Evolutionary conservation across 164 flowering plant genomes (phyloP), one percentile per base, ranked within the genome.

Genomic region (Protea cynaroides): DNA sequence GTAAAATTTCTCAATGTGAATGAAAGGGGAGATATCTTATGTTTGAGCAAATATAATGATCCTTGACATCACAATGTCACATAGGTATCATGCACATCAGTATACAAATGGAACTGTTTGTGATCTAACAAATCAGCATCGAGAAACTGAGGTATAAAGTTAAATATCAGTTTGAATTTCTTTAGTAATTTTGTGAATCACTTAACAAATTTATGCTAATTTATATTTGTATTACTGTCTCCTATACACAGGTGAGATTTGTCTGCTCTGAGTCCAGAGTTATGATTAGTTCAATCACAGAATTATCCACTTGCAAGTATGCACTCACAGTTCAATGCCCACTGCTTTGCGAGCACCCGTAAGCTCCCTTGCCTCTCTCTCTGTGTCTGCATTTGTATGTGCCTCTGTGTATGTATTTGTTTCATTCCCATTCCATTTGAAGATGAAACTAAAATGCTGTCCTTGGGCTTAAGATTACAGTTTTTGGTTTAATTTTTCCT

Each of bases 241-340:
- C 9, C 9, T 37, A 17, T 67, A 61, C 59, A 56, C 82, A 94
- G 96, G 96, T 89, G 72, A 80, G 97, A 77, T 94, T 88, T 78
- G 93, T 94, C 8, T 94, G 99, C 84, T 82, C 96, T 2, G 99
- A 88, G 71, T 79, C 89, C 43, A 84, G 78, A 73, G 89, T 84
- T 29, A 79, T 89, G 95, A 89, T 94, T 71, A 86, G 74, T 78
- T 86, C 96, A 23, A 83, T 91, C 49, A 88, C 94, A 56, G 99
- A 94, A 80, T 69, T 91, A 68, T 86, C 96, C 36, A 94, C 97
- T 29, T 94, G 99, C 92, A 94, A 85, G 74, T 94, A 94, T 82
- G 96, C 97, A 0, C 80, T 91, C 61, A 91, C 93, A 59, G 66
- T 94, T 53, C 97, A 89, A 40, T 71, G 82, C 75, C 99, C 99